These are phyloP conservation scores for Hansenula sp. DNA, from an alignment of 1,139 yeast species.

Conservation along the genomic window DNA sequence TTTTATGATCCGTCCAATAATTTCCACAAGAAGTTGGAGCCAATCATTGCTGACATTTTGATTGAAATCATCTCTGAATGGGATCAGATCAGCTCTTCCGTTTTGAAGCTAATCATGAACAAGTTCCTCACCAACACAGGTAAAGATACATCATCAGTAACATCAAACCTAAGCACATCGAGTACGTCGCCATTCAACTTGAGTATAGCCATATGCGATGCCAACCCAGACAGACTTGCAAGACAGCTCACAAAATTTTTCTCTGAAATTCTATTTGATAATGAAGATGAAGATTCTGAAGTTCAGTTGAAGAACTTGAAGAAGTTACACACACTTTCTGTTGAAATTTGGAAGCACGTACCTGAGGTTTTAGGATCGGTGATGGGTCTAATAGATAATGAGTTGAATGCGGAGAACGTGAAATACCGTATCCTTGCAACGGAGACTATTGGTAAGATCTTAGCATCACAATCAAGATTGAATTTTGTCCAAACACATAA, in stretches of 20 bases:
- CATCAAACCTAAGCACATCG: slow-evolving; percentile 28
- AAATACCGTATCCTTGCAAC: slow-evolving; percentile 67
- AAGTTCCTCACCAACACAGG: slow-evolving; percentile 32
- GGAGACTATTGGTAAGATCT: slow-evolving; percentile 64
- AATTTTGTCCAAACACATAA: slow-evolving; percentile 60
- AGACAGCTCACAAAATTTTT: slow-evolving; percentile 77
- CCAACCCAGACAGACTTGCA: slow-evolving; percentile 71
- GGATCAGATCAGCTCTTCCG: slow-evolving; percentile 60
- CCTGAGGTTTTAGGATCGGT: slow-evolving; percentile 76
- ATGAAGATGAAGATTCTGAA: slow-evolving; percentile 26
- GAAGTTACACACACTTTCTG: slow-evolving; percentile 59
- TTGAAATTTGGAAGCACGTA: slow-evolving; percentile 71
- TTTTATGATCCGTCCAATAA: slow-evolving; percentile 52
- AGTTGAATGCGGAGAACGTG: slow-evolving; percentile 68
- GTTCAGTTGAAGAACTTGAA: slow-evolving; percentile 42
- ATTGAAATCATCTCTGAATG: slow-evolving; percentile 77
- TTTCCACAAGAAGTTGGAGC: slow-evolving; percentile 43
- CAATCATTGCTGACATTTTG: slow-evolving; percentile 62
- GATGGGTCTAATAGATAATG: slow-evolving; percentile 79
- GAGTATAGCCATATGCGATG: slow-evolving; percentile 64
- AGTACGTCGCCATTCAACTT: slow-evolving; percentile 61
- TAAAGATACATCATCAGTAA: slow-evolving; percentile 24
- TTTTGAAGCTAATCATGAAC: slow-evolving; percentile 56
- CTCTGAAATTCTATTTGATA: slow-evolving; percentile 66
- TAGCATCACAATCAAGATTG: slow-evolving; percentile 46